Conservation (phyloP, 306 rosid species). For the Acmispon strigosus region DNA sequence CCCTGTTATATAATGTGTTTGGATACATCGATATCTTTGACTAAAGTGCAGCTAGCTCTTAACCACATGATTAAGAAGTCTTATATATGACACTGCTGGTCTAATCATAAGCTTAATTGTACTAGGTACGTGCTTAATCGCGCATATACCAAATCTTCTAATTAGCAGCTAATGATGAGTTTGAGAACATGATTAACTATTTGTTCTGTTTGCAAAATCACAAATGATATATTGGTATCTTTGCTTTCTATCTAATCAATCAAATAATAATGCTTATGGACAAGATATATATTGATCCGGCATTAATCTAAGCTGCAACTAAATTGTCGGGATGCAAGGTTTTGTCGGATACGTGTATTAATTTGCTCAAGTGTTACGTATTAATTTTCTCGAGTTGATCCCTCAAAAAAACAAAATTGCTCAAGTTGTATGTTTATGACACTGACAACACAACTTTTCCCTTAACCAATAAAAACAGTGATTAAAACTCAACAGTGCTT, state of each 20-base stretch:
- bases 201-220: not conserved
- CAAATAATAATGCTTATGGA: not conserved
- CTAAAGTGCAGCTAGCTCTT: no score
- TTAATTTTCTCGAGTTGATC: no score
- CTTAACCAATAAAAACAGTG: slow-evolving; percentile 23
- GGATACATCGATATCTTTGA: no score
- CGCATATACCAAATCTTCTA: not conserved
- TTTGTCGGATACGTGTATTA: not conserved
- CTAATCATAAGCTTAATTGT: not conserved
- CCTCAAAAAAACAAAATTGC: not conserved
- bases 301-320: slow-evolving; percentile 14
- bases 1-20: no score
- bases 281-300: not conserved
- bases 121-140: not conserved
- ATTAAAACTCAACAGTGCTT: slow-evolving; percentile 5
- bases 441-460: slow-evolving; percentile 26
- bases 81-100: no score
- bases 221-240: not conserved
- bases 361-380: no score
- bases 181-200: not conserved
- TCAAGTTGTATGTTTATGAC: slow-evolving; percentile 4
- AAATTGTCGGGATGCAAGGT: slow-evolving; percentile 16
- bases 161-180: slow-evolving; percentile 15
- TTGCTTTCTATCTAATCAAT: not conserved
- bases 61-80: no score